Evolutionary conservation across 345 rosid species (phyloP).

Genomic region (Populus pruinosa): DNA sequence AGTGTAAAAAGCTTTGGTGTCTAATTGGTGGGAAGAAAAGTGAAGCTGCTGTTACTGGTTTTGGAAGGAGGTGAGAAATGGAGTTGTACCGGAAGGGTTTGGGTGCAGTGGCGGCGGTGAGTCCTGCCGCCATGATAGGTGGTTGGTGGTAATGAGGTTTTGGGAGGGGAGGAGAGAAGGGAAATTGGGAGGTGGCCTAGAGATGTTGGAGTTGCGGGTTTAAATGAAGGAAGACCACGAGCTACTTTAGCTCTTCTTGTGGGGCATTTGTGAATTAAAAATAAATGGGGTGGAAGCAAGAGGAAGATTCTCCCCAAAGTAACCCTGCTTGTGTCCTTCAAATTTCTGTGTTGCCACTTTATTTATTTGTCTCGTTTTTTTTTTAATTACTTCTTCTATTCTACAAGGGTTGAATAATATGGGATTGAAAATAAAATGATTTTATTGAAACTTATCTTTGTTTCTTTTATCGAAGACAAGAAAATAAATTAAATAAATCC

Average conservation of each 20-base stretch:
- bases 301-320: too few relatives aligned
- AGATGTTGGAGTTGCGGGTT: background rate
- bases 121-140: conserved; percentile 65
- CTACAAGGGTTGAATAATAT: too few relatives aligned
- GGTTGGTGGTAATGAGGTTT: background rate
- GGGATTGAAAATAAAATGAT: too few relatives aligned
- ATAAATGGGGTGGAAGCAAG: too few relatives aligned
- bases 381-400: too few relatives aligned
- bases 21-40: background rate
- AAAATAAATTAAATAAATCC: too few relatives aligned
- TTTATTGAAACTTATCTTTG: too few relatives aligned
- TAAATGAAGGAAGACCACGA: conserved; percentile 46
- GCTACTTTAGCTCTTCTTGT: background rate
- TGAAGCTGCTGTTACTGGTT: conserved; percentile 25
- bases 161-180: background rate
- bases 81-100: conserved; percentile 36
- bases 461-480: too few relatives aligned
- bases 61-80: conserved; percentile 27
- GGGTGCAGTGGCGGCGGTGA: conserved; percentile 42
- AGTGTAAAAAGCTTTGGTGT: background rate
- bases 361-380: too few relatives aligned
- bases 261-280: too few relatives aligned
- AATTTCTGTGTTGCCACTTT: too few relatives aligned
- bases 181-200: background rate
- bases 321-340: too few relatives aligned